Base-by-base conservation (phyloP, 257 asterid genomes). In the Lavandula angustifolia region DNA sequence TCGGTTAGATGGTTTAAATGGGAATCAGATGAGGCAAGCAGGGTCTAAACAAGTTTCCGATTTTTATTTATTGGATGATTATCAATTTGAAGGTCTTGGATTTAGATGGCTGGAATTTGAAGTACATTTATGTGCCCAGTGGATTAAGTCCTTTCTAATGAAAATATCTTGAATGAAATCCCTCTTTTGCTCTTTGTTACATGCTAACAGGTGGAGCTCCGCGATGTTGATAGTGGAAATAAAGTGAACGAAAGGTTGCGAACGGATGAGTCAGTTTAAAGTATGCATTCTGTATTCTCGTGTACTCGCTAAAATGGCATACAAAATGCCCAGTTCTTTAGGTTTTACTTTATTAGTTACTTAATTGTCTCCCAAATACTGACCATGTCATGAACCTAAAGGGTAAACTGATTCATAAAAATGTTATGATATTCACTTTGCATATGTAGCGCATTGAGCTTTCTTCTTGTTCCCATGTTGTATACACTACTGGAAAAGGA, bases 201-300 rank as follows among this genome's bases (percentile, higher is more conserved):
- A 69, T 66, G 67, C 52, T 70, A 33, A 66, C 84, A 92, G 99
- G 99, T 94, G 76, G 99, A 94, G 81, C 89, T 94, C 42, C 99
- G 99, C 48, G 99, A 94, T 73, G 78, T 94, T 59, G 96, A 84
- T 77, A 84, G 90, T 75, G 99, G 99, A 73, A 85, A 57, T 84
- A 94, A 94, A 79, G 62, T 79, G 59, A 94, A 87, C 44, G 99
- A 90, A 81, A 86, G 99, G 75, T 65, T 94, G 65, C 90, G 97
- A 49, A 94, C 99, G 0, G 96, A 90, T 66, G 97, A 94, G 84
- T 48, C 92, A 32, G 71, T 94, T 71, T 96, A 90, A 75, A 87
- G 97, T 94, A 94, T 64, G 94, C 67, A 32, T 64, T 46, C 55
- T 48, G 60, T 22, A 22, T 22, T 22, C 22, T 70, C 59, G 18